Base-by-base conservation (phyloP, 495 filamentous ascomycete species). In the Aspergillus cristatus region DNA sequence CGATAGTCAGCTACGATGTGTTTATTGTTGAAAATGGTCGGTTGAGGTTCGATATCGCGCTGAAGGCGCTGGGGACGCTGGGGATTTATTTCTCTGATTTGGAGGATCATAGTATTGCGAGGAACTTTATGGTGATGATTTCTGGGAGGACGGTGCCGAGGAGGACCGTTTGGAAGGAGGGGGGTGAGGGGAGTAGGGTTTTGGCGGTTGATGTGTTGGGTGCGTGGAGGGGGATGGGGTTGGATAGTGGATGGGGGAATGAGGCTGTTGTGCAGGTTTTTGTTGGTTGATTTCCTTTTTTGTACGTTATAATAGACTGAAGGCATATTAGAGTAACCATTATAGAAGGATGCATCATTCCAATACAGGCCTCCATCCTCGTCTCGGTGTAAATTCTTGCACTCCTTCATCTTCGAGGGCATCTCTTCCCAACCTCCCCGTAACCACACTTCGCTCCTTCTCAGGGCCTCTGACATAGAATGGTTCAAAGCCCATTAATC, bases 11-110 rank as follows among this genome's bases (percentile, higher is more conserved):
- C 7, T 78, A 67, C 10, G 66, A 70, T n/a, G 70, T 77, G 11
- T 68, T 63, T 16, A 48, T 78, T 6, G 60, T 72, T 7, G 62
- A 74, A 17, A 79, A 74, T 30, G 78, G 83, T 2, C 52, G 61
- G 3, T 56, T 94, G 18, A 58, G 76, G 12, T 57, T 88, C 13
- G 73, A 76, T 43, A 71, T 78, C 6, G 70, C 64, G 28, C 44
- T 96, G 28, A 98, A 94, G 55, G 89, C 84, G 1, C 56, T 98
- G 16, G 91, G 91, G 0, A 71, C 70, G 13, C 54, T 95, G 10
- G 89, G 88, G 64, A 63, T 71, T 56, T 75, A 58, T 40, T 71
- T 95, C 16, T 88, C 84, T 1, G 62, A 71, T 18, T 70, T 96
- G 6, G 58, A 63, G 1, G 45, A 71, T 1, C 67, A 76, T 41